phyloP scores from a whole-genome alignment of 768 basidiomycete species.

The Nidularia sp. region DNA sequence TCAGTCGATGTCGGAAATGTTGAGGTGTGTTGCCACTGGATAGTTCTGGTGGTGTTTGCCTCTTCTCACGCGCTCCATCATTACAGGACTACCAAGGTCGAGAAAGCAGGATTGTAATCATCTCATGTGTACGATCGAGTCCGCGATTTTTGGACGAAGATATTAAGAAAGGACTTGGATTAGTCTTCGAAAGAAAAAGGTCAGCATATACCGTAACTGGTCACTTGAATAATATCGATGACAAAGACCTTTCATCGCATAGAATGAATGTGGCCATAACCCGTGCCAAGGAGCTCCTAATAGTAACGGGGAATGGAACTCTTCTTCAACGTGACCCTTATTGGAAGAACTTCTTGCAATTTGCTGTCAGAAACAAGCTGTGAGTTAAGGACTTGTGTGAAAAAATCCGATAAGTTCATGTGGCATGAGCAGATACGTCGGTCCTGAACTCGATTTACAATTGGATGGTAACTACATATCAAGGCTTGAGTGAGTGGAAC shows the following conservation, averaged over 20 bases:
- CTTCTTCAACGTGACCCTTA: constrained; percentile 42
- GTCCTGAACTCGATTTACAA: constrained; percentile 37
- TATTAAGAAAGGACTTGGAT: constrained; percentile 36
- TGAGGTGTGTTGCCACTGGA: constrained; percentile 26
- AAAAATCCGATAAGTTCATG: not conserved
- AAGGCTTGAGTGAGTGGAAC: constrained; percentile 34
- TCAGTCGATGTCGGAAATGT: constrained; percentile 50
- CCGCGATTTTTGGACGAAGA: constrained; percentile 45
- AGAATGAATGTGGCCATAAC: constrained; percentile 56
- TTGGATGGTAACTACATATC: constrained; percentile 46
- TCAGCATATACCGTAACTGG: constrained; percentile 7
- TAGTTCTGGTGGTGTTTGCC: too few species aligned
- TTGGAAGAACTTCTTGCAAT: constrained; percentile 48
- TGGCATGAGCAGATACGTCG: constrained; percentile 31
- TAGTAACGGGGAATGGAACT: constrained; percentile 41
- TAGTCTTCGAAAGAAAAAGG: constrained; percentile 45
- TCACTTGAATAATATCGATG: not conserved
- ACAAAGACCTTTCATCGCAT: not conserved
- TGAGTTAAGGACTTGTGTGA: constrained; percentile 13
- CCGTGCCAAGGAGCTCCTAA: constrained; percentile 48
- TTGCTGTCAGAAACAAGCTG: constrained; percentile 42
- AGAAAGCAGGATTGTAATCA: constrained; percentile 45
- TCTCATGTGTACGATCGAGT: constrained; percentile 46
- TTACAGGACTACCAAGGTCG: constrained; percentile 45
- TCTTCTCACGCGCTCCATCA: too few species aligned